Evolutionary conservation across 2,329 filamentous ascomycete genomes (phyloP), one percentile per base, ranked within the genome.

Genomic region (Fusarium sp.): DNA sequence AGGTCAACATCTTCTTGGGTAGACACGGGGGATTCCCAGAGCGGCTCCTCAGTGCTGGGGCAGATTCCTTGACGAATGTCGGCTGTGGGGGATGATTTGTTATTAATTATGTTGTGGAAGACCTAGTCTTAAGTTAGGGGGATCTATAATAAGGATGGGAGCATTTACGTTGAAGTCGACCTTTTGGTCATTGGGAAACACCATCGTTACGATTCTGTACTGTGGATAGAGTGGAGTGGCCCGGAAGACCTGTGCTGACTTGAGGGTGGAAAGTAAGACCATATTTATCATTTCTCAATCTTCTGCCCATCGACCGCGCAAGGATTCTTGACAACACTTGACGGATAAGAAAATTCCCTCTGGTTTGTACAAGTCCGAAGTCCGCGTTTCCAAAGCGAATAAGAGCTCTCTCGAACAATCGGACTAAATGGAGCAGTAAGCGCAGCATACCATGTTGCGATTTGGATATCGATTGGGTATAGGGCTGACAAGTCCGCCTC

Each of bases 61-160:
- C 76, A 78, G 73, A 51, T 77, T 0, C 67, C 56, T 59, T 55
- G 69, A 1, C 72, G 63, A 0, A 69, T 77, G 20, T 59, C 53
- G 0, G 62, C 18, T 3, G 75, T 75, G 3, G 63, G 14, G 10
- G 42, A 63, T 10, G 73, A 56, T 40, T 77, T 53, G 34, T 72
- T 72, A 43, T 77, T 73, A 48, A 78, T 74, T 23, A 76, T 66
- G 84, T 88, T 27, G 18, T 47, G 57, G 10, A 63, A 67, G 8
- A 43, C 34, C 64, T 68, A 20, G 4, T 16, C 1, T 1, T 21
- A 1, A 8, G 4, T 23, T 13, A 63, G 56, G 2, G 0, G 28
- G 7, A 0, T 30, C 0, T 30, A 14, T 30, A 30, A 7, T 1
- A 7, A 1, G 28, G 12, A 30, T 30, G 28, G 28, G 47, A 5